A percentile compares a stretch with the other conserved stretches of the same genome.
Evolutionary conservation across 2,329 filamentous ascomycete species (phyloP).

Genomic region (Cladophialophora carrionii): DNA sequence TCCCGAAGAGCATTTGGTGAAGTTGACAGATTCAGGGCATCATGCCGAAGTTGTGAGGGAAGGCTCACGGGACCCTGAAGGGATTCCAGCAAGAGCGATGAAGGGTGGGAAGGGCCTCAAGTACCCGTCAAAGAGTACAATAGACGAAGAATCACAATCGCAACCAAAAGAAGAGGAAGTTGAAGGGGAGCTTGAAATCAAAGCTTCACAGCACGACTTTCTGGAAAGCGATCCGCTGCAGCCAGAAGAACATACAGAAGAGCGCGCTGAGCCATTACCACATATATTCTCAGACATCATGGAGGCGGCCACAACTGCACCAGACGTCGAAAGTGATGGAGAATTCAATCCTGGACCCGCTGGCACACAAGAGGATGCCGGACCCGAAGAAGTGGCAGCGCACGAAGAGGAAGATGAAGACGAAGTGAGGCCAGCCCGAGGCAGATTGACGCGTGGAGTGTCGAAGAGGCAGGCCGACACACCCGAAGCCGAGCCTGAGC

Average conservation of each 20-base stretch:
- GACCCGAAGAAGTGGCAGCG: conserved; percentile 49
- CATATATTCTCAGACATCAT: conserved; percentile 34
- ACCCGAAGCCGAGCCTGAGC: conserved; percentile 42
- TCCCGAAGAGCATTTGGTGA: conserved; percentile 59
- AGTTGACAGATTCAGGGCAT: conserved; percentile 62
- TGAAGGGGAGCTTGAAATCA: conserved; percentile 41
- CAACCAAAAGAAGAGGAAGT: conserved; percentile 42
- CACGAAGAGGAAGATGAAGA: conserved; percentile 52
- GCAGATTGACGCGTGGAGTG: conserved; percentile 45
- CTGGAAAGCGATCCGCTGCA: conserved; percentile 46
- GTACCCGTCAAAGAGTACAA: conserved; percentile 45
- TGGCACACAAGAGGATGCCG: conserved; percentile 45
- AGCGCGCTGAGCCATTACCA: conserved; percentile 35
- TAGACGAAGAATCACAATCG: conserved; percentile 50
- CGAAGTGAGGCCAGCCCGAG: conserved; percentile 56
- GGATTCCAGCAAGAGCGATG: conserved; percentile 47
- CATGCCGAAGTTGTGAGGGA: conserved; percentile 59
- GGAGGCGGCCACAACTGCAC: conserved; percentile 31
- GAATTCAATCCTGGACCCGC: conserved; percentile 41
- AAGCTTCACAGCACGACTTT: conserved; percentile 49
- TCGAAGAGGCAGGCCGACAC: conserved; percentile 41
- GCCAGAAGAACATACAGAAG: conserved; percentile 39
- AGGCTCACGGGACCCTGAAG: conserved; percentile 58
- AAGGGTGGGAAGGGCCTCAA: conserved; percentile 50
- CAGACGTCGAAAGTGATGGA: conserved; percentile 35